These are phyloP conservation scores for Naganishia vaughanmartiniae DNA, from an alignment of 768 basidiomycete species.

Conservation along the genomic window DNA sequence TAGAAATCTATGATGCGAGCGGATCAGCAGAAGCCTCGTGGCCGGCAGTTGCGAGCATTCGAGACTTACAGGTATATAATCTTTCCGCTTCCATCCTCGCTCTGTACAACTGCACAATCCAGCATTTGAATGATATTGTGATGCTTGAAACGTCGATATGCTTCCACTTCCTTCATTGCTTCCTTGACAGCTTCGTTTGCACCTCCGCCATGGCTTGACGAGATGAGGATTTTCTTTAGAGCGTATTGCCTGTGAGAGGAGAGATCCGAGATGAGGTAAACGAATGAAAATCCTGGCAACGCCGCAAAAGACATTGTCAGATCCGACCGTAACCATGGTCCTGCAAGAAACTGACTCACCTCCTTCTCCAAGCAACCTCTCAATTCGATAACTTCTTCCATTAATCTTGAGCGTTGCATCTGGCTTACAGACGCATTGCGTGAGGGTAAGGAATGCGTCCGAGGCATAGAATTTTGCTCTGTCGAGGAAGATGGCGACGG, in stretches of 20 bases:
- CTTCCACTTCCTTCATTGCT: slow-evolving; percentile 69
- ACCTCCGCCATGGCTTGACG: slow-evolving; percentile 34
- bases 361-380: slow-evolving; percentile 91
- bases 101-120: slow-evolving; percentile 87
- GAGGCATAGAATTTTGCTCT: slow-evolving; percentile 49
- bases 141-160: slow-evolving; percentile 93
- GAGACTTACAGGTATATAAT: slow-evolving; percentile 72
- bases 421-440: slow-evolving; percentile 48
- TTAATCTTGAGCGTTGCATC: slow-evolving; percentile 89
- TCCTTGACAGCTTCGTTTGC: slow-evolving; percentile 66
- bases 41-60: no score
- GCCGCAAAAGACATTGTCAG: no score
- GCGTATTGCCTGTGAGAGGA: slow-evolving; percentile 76
- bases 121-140: slow-evolving; percentile 94
- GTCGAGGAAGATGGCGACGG: slow-evolving; percentile 39
- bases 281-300: slow-evolving; percentile 47
- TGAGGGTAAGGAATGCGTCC: slow-evolving; percentile 47
- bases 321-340: no score
- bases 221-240: slow-evolving; percentile 68
- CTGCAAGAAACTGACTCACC: slow-evolving; percentile 59
- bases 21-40: neutral
- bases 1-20: slow-evolving; percentile 60
- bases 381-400: slow-evolving; percentile 86
- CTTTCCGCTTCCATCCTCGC: slow-evolving; percentile 81
- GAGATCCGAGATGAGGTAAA: slow-evolving; percentile 51